Evolutionary conservation across 192 early-diverging fungal genomes (phyloP).

Genomic region (Backusella morwellensis): DNA sequence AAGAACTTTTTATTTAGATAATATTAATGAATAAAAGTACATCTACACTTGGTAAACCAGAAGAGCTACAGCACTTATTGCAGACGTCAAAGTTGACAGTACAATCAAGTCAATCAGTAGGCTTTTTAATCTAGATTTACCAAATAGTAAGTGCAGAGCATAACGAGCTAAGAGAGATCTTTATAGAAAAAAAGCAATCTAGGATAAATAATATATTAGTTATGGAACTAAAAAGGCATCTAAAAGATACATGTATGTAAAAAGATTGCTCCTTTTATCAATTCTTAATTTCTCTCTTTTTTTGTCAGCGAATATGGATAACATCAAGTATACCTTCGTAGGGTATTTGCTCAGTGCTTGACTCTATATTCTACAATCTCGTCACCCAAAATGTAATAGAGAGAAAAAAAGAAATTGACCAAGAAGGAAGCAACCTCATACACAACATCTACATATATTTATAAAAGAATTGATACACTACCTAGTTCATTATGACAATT

Average conservation of each 20-base stretch:
- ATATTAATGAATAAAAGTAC: not conserved
- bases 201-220: not conserved
- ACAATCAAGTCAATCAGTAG: not conserved
- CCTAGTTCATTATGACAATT: not conserved
- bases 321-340: slow-evolving; percentile 16
- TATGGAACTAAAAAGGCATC: not conserved
- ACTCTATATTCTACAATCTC: slow-evolving; percentile 21
- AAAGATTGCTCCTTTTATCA: not conserved
- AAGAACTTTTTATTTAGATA: not conserved
- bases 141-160: not conserved
- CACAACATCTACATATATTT: not conserved
- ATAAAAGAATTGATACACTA: not conserved
- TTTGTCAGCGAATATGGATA: slow-evolving; percentile 16
- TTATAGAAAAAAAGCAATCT: not conserved
- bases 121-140: not conserved
- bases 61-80: not conserved
- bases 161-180: not conserved
- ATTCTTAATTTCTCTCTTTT: not conserved
- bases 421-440: not conserved
- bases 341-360: slow-evolving; percentile 16
- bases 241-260: not conserved
- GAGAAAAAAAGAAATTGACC: not conserved
- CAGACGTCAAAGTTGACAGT: not conserved
- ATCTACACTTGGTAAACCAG: not conserved
- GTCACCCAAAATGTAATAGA: slow-evolving; percentile 9